These are phyloP conservation scores for Astraeus odoratus DNA, from an alignment of 768 basidiomycete species.

Conservation along the genomic window DNA sequence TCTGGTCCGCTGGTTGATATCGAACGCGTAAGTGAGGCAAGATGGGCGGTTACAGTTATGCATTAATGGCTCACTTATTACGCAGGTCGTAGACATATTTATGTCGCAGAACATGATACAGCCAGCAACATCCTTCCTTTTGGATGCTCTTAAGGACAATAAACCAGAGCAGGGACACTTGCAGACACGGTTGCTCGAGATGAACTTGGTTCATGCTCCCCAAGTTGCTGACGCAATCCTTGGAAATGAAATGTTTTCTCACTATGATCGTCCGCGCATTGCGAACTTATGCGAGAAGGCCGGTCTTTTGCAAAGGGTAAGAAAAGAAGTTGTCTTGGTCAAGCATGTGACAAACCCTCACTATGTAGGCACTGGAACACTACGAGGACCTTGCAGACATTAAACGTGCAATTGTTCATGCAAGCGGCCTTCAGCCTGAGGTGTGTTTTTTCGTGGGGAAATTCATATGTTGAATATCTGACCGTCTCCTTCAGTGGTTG, in stretches of 20 bases:
- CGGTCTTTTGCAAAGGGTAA: constrained; percentile 84
- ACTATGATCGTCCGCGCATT: constrained; percentile 94
- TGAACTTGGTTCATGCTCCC: constrained; percentile 96
- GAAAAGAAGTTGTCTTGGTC: constrained; percentile 15
- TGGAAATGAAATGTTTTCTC: constrained; percentile 96
- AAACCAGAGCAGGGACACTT: constrained; percentile 93
- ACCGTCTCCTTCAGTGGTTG: constrained; percentile 63
- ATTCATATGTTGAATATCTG: neutral
- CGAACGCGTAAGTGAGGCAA: constrained; percentile 56
- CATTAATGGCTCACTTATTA: constrained; percentile 1
- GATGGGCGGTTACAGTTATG: neutral
- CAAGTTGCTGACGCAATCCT: constrained; percentile 99
- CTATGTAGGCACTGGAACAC: constrained; percentile 92
- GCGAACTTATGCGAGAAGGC: constrained; percentile 99
- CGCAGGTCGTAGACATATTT: constrained; percentile 92
- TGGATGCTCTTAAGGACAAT: constrained; percentile 98
- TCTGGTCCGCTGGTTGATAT: constrained; percentile 87
- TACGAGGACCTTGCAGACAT: constrained; percentile 98
- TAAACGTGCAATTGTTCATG: constrained; percentile 95
- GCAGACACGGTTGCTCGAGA: constrained; percentile 94
- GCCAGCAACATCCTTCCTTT: constrained; percentile 94
- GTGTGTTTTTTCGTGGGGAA: constrained; percentile 36
- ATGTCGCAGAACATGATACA: constrained; percentile 99
- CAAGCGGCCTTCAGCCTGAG: constrained; percentile 75
- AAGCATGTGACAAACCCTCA: constrained; percentile 10